Evolutionary conservation across 805 yeast genomes (phyloP), one percentile per base, ranked within the genome.

Genomic region (Barnettozyma pratensis): DNA sequence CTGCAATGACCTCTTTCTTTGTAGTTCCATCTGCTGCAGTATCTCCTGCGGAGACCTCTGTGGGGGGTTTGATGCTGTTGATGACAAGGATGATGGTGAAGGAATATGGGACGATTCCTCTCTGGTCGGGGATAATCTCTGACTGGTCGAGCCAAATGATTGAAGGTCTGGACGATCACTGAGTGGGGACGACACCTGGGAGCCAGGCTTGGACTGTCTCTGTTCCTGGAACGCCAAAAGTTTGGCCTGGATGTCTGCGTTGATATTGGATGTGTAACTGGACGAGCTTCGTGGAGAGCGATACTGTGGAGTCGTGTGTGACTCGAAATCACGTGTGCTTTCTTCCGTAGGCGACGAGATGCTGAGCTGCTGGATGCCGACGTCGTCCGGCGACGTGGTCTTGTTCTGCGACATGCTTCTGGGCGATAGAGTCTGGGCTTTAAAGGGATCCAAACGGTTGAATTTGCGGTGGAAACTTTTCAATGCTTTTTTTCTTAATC

Each of bases 211-310:
- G 43, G 69, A 68, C 50, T 80, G 82, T 56, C 97, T 77, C 60
- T 85, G 81, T 54, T 87, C 89, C 65, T 90, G 97, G 58, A 91
- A 87, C 0, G 96, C 96, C 64, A 86, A 69, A 36, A 91, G 75
- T 54, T 94, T 74, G 1, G 96, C 97, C 65, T 90, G 97, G 38
- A 89, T 77, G 53, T 87, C 92, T 9, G 94, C 83, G 57, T 77
- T 81, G 44, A 84, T 70, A 46, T 67, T 71, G 11, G 70, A 65
- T 34, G 72, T 62, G 46, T 62, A 63, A 1, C 60, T 26, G 11
- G 57, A 46, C 3, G 65, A 57, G 29, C 57, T 34, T 36, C 64
- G 46, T 26, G 64, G 62, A 6, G 66, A 61, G 37, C 47, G 53
- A 7, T 44, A 28, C 14, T 37, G 42, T 4, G 39, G 47, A 14